Evolutionary conservation across 2,329 filamentous ascomycete genomes (phyloP).

Genomic region (Venturia effusa): DNA sequence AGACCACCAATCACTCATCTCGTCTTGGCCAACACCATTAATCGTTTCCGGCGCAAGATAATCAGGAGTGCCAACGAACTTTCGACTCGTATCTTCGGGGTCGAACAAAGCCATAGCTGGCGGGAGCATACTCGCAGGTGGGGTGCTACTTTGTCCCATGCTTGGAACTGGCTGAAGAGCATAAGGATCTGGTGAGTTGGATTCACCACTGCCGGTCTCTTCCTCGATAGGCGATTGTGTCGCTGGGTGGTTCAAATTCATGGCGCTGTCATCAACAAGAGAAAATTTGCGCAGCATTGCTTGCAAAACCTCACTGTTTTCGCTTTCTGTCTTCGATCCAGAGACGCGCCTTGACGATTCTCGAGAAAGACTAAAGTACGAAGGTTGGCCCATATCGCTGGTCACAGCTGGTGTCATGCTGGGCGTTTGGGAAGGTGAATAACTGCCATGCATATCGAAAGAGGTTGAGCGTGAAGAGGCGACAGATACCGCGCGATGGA

Average conservation of each 20-base stretch:
- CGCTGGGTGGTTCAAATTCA: conserved; percentile 33
- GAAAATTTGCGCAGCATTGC: conserved; percentile 69
- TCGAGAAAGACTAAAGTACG: conserved; percentile 75
- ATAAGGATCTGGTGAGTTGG: conserved; percentile 66
- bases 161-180: conserved; percentile 48
- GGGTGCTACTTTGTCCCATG: conserved; percentile 45
- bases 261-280: conserved; percentile 44
- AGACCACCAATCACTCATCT: conserved; percentile 99
- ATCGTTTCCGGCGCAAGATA: conserved; percentile 97
- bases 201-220: conserved; percentile 52
- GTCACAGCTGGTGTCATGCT: conserved; percentile 71
- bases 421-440: conserved; percentile 76
- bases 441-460: conserved; percentile 71
- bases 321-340: conserved; percentile 81
- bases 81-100: conserved; percentile 81
- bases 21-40: conserved; percentile 87
- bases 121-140: conserved; percentile 63
- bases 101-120: conserved; percentile 91
- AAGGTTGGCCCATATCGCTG: conserved; percentile 65
- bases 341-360: conserved; percentile 55
- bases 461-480: conserved; percentile 88
- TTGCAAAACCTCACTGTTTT: conserved; percentile 74
- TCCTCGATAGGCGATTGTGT: conserved; percentile 61
- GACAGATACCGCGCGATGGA: conserved; percentile 76
- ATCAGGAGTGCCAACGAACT: conserved; percentile 93